Conservation (phyloP, 345 rosid genomes). For the Rhizophora mangle region DNA sequence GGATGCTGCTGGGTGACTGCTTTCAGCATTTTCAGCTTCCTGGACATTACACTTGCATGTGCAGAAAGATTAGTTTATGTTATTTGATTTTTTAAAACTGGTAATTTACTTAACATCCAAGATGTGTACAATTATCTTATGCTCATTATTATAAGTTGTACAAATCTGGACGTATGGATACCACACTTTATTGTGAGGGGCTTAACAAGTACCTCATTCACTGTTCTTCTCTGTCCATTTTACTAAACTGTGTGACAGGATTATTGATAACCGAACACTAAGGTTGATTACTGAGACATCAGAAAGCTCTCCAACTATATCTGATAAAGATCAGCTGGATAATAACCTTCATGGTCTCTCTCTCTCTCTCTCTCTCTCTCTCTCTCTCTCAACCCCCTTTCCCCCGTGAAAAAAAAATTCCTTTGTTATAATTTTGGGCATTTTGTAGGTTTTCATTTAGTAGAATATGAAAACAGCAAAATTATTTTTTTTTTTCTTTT, state of each 20-base stretch:
- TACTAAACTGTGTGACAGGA: conserved; percentile 44
- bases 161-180: background rate
- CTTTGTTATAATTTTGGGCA: too few relatives aligned
- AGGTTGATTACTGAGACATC: conserved; percentile 75
- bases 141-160: background rate
- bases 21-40: conserved; percentile 7
- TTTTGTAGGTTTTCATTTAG: too few relatives aligned
- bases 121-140: background rate
- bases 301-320: conserved; percentile 58
- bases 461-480: too few relatives aligned
- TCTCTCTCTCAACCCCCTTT: conserved; percentile 4
- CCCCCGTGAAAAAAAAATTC: background rate
- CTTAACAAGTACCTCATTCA: background rate
- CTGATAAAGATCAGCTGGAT: conserved; percentile 52
- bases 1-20: background rate
- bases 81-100: conserved; percentile 11
- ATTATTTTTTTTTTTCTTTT: too few relatives aligned
- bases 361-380: conserved; percentile 27
- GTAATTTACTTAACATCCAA: conserved; percentile 3
- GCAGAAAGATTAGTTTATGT: background rate
- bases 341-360: conserved; percentile 63
- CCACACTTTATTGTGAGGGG: background rate
- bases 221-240: conserved; percentile 6
- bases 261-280: conserved; percentile 80
- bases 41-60: background rate